These are phyloP conservation scores for Camelina laxa DNA, from an alignment of 345 rosid genomes.

Conservation along the genomic window DNA sequence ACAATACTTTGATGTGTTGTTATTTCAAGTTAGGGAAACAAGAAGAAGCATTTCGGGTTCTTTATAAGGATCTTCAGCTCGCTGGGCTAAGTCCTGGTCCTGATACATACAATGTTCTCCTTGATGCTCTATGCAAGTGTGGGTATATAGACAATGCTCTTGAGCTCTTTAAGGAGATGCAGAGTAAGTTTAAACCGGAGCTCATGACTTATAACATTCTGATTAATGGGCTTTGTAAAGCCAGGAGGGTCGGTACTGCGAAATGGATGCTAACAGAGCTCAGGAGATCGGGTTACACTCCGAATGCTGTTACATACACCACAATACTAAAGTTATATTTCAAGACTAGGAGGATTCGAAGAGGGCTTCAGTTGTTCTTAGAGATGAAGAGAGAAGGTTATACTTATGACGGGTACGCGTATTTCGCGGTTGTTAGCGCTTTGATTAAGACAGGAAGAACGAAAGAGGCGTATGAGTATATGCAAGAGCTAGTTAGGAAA, in stretches of 20 bases:
- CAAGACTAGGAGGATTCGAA: constrained; percentile 55
- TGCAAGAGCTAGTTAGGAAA: constrained; percentile 49
- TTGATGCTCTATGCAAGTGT: constrained; percentile 81
- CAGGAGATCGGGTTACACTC: constrained; percentile 52
- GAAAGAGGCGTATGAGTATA: constrained; percentile 53
- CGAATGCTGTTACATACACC: constrained; percentile 75
- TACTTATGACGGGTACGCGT: constrained; percentile 80
- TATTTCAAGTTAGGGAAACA: constrained; percentile 68
- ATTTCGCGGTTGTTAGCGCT: constrained; percentile 68
- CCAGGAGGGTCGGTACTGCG: constrained; percentile 57
- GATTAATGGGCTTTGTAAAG: constrained; percentile 75
- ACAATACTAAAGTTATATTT: constrained; percentile 71
- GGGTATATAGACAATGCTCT: constrained; percentile 61
- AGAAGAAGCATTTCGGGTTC: constrained; percentile 65
- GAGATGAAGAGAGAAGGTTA: constrained; percentile 69
- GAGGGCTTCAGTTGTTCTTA: constrained; percentile 61
- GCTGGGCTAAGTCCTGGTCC: constrained; percentile 47
- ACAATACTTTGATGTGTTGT: constrained; percentile 80
- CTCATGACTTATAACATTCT: constrained; percentile 74
- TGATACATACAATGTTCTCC: constrained; percentile 67
- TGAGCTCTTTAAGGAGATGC: constrained; percentile 57
- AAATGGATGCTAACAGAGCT: constrained; percentile 65
- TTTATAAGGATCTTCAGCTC: constrained; percentile 48
- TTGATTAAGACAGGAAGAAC: constrained; percentile 64
- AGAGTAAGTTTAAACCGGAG: constrained; percentile 59